Evolutionary conservation across 176 grass and related monocot species (phyloP).

Genomic region (Rhynchospora tenuis): DNA sequence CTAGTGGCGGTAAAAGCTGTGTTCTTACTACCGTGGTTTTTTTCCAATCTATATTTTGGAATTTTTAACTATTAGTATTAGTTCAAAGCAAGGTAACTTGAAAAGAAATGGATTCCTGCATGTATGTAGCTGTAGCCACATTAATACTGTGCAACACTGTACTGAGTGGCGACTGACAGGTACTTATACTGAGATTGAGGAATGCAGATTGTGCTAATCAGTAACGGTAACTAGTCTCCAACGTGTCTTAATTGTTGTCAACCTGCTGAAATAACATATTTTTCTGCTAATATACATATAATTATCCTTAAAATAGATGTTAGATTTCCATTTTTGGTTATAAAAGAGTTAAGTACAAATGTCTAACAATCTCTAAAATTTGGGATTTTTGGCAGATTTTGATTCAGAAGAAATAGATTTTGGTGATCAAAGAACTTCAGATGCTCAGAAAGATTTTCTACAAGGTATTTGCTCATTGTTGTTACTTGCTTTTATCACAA

Average conservation of each 20-base stretch:
- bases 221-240: no score
- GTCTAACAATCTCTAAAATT: no score
- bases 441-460: constrained; percentile 9
- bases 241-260: background rate
- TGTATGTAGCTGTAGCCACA: background rate
- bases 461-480: constrained; percentile 14
- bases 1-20: background rate
- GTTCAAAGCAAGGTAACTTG: background rate
- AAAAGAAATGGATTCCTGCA: background rate
- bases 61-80: background rate
- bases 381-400: constrained; percentile 7
- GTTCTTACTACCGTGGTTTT: background rate
- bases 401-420: constrained; percentile 2
- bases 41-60: background rate
- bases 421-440: constrained; percentile 9
- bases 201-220: background rate
- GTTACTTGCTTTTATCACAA: background rate
- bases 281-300: background rate
- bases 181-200: background rate
- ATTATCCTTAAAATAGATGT: background rate
- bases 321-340: background rate
- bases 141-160: background rate
- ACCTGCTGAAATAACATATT: background rate
- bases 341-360: no score
- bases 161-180: no score